Base-by-base conservation (phyloP, 1,284 basidiomycete genomes). In the Austroboletus niveus region DNA sequence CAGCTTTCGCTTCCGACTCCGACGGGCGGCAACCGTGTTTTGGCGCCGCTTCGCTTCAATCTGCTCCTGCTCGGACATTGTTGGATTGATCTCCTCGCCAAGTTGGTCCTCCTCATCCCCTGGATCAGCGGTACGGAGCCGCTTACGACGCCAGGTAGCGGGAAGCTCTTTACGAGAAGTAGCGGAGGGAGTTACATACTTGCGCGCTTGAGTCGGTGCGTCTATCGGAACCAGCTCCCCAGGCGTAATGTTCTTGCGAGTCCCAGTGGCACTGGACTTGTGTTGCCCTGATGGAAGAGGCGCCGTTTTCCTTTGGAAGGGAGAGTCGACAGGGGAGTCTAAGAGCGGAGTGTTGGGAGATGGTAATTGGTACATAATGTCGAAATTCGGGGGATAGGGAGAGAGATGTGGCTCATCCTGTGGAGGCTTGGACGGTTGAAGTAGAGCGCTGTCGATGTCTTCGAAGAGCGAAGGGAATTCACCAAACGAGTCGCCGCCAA, bases 1-100 rank as follows among this genome's bases (percentile, higher is more conserved):
- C 27, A 89, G 72, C 77, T 92, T 92, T 40, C 90, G 77, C 78
- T 84, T 83, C 8, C 89, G 76, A 58, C 80, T 84, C 49, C 86
- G 79, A 8, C 89, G 77, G 38, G 89, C 89, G 0, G 89, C 90
- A 12, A 92, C 68, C 1, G 89, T 92, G 68, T 92, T 92, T 67
- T 88, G 84, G 4, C 85, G 76, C 41, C 89, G 79, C 77, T 92
- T 92, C 24, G 75, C 75, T 68, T 85, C 87, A 59, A 92, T 90
- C 50, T 82, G 80, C 56, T 85, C 78, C 58, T 78, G 66, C 65
- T 82, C 85, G 2, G 72, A 73, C 64, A 54, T 74, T 61, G 50
- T 72, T 51, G 61, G 78, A 71, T 36, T 75, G 40, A 77, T 1
- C 22, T 79, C 79, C 52, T 81, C 81, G 5, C 72, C 74, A n/a